Evolutionary conservation across 768 basidiomycete genomes (phyloP).

Genomic region (Astraeus odoratus): DNA sequence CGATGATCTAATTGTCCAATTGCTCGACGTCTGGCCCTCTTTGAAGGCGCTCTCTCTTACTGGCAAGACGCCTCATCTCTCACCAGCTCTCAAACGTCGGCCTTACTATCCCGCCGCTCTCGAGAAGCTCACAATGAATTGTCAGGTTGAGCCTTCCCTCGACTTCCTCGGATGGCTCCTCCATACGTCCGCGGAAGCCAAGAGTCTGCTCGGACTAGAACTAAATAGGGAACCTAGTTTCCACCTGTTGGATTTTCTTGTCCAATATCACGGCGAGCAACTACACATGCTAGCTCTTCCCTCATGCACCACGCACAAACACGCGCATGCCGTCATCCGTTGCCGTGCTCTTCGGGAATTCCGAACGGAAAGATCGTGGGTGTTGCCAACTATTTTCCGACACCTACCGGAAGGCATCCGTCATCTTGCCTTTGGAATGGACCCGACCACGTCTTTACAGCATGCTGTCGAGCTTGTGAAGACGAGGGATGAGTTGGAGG

Average conservation of each 20-base stretch:
- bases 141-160: conserved; percentile 52
- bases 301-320: conserved; percentile 42
- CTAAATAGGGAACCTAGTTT: conserved; percentile 54
- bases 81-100: conserved; percentile 29
- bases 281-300: conserved; percentile 55
- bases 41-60: conserved; percentile 50
- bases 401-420: conserved; percentile 42
- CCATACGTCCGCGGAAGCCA: conserved; percentile 42
- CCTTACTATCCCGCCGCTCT: conserved; percentile 42
- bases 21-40: conserved; percentile 58
- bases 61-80: conserved; percentile 49
- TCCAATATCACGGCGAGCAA: conserved; percentile 39
- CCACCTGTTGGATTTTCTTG: conserved; percentile 49
- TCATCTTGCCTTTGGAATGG: conserved; percentile 56
- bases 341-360: conserved; percentile 49
- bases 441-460: conserved; percentile 47
- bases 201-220: conserved; percentile 43
- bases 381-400: conserved; percentile 40
- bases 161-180: conserved; percentile 70
- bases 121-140: conserved; percentile 53
- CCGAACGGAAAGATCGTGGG: conserved; percentile 47
- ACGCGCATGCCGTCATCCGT: conserved; percentile 37
- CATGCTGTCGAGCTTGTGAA: conserved; percentile 52
- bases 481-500: conserved; percentile 34
- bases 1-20: conserved; percentile 46